Percentiles rank a stretch among this genome's conserved stretches.
Conservation (phyloP, 1,139 yeast genomes). For the Sugiyamaella grinbergsii region DNA sequence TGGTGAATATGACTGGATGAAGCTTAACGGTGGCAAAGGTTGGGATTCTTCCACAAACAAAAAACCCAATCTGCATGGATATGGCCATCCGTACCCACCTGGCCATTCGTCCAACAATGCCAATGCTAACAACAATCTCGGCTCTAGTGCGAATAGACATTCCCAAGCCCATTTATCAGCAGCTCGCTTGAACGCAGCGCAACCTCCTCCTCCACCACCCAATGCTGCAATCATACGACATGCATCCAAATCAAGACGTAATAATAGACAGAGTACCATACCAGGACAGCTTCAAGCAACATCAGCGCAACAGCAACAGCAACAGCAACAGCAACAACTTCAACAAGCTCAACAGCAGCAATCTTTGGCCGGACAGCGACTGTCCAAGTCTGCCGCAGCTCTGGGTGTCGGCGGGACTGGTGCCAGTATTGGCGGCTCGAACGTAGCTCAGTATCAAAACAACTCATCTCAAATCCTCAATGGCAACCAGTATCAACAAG, state of each 20-base stretch:
- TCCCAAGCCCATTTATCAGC: slow-evolving; percentile 34
- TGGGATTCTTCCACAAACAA: slow-evolving; percentile 84
- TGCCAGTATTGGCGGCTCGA: slow-evolving; percentile 16
- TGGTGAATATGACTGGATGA: slow-evolving; percentile 94
- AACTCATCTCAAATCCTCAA: slow-evolving; percentile 25
- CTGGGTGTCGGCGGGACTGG: slow-evolving; percentile 23
- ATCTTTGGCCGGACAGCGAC: slow-evolving; percentile 8
- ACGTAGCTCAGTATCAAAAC: slow-evolving; percentile 18
- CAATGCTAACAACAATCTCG: slow-evolving; percentile 16
- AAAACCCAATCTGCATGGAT: slow-evolving; percentile 89
- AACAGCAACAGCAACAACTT: slow-evolving; percentile 4
- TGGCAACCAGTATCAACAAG: slow-evolving; percentile 28
- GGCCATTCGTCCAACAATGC: slow-evolving; percentile 29
- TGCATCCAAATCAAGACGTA: slow-evolving; percentile 40
- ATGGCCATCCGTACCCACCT: slow-evolving; percentile 70
- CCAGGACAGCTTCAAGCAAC: slow-evolving; percentile 13
- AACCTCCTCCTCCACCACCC: slow-evolving; percentile 38
- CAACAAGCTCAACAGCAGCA: slow-evolving; percentile 9
- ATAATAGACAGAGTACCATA: slow-evolving; percentile 23
- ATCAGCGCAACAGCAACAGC: slow-evolving; percentile 1
- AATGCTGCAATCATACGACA: slow-evolving; percentile 40
- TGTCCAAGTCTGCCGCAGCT: slow-evolving; percentile 23
- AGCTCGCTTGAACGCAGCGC: slow-evolving; percentile 34
- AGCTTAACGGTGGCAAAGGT: slow-evolving; percentile 85
- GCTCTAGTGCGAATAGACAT: slow-evolving; percentile 26